Conservation (phyloP, 306 rosid species). For the Canavalia gladiata region DNA sequence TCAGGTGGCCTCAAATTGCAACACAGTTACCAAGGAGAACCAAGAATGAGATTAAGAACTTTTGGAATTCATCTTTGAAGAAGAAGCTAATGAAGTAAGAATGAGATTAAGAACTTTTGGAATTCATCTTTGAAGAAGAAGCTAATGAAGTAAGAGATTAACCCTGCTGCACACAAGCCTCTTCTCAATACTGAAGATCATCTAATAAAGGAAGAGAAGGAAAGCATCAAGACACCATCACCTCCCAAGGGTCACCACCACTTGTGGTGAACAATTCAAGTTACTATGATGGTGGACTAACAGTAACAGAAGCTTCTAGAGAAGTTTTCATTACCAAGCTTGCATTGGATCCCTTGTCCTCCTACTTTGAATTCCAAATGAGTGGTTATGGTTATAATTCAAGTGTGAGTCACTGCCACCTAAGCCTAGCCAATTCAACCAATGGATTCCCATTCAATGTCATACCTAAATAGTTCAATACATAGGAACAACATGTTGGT, state of each 20-base stretch:
- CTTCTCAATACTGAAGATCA: constrained; percentile 43
- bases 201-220: constrained; percentile 51
- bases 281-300: constrained; percentile 30
- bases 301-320: constrained; percentile 55
- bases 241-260: constrained; percentile 57
- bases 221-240: constrained; percentile 46
- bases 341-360: constrained; percentile 59
- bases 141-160: constrained; percentile 94
- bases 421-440: constrained; percentile 48
- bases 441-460: constrained; percentile 67
- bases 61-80: no score
- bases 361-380: constrained; percentile 64
- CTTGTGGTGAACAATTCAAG: constrained; percentile 43
- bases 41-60: constrained; percentile 80
- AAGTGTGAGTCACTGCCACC: background rate
- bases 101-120: constrained; percentile 66
- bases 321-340: constrained; percentile 50
- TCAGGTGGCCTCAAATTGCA: constrained; percentile 6
- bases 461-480: constrained; percentile 68
- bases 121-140: constrained; percentile 92
- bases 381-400: background rate
- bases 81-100: no score
- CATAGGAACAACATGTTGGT: constrained; percentile 55
- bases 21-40: constrained; percentile 89
- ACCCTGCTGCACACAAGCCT: constrained; percentile 89